Evolutionary conservation across 1,284 basidiomycete genomes (phyloP).

Genomic region (Fomitopsis schrenkii): DNA sequence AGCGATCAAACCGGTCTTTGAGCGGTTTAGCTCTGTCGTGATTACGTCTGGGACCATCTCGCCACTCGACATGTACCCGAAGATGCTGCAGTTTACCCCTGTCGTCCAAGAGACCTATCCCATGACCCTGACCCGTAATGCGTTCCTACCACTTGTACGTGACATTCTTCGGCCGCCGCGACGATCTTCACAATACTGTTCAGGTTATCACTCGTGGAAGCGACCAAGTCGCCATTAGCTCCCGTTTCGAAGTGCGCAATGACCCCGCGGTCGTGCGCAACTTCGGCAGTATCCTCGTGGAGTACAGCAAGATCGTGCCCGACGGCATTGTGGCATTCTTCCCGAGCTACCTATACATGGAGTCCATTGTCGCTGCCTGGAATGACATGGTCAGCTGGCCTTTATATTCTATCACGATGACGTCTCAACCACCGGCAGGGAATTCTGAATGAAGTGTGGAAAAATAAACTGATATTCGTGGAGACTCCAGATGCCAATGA

Average conservation of each 20-base stretch:
- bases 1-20: constrained; percentile 97
- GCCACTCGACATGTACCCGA: constrained; percentile 99
- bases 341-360: constrained; percentile 99
- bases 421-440: constrained; percentile 52
- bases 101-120: constrained; percentile 97
- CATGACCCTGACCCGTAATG: constrained; percentile 97
- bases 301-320: constrained; percentile 96
- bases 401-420: not conserved
- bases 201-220: constrained; percentile 97
- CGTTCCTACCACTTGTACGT: constrained; percentile 92
- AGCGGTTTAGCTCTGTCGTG: constrained; percentile 96
- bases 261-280: constrained; percentile 99
- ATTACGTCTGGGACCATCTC: constrained; percentile 99
- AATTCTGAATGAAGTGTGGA: constrained; percentile 99
- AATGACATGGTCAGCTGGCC: constrained; percentile 88
- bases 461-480: constrained; percentile 98
- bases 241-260: constrained; percentile 98
- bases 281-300: constrained; percentile 97
- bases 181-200: not conserved
- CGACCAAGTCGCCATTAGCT: constrained; percentile 98
- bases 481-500: constrained; percentile 99
- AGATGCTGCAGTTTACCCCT: constrained; percentile 98
- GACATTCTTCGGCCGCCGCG: not conserved
- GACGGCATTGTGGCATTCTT: constrained; percentile 99
- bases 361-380: constrained; percentile 99